Evolutionary conservation across 208 protist genomes (phyloP), one percentile per base, ranked within the genome.

Genomic region (Trypanosoma theileri): DNA sequence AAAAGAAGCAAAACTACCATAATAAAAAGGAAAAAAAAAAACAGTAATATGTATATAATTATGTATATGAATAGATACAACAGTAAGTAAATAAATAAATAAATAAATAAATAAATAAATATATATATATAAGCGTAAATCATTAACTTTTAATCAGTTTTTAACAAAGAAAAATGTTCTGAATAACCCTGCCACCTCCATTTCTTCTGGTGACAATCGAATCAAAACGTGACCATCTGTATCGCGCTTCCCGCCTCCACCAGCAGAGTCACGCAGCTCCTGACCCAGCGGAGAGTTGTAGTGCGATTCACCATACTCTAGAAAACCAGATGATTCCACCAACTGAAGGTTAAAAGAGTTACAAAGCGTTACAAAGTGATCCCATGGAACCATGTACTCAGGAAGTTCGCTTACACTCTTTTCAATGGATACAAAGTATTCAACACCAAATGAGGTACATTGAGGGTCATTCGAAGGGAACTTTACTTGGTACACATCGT

Each of bases 351-450:
- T 58, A 66, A 85, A 69, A 16, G 66, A 51, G 0, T 35, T 63
- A 51, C 82, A 88, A 26, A 93, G 41, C 10, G 59, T 24, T 24
- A 85, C 72, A 73, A 94, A 87, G 6, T 60, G 26, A 8, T 60
- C 22, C 88, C 88, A 94, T 35, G 85, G 88, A 14, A 94, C 83
- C 14, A 94, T 58, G 55, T 84, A 94, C 77, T 94, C 88, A 3
- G 79, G 69, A 69, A 89, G 61, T 45, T 81, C 76, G 53, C 63
- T 79, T 57, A 94, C 88, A 21, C 75, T 84, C 16, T 80, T 65
- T 62, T 94, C 85, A 48, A 94, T 73, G 14, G 81, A 84, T 31
- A 85, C 55, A 41, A 62, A 75, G 73, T 94, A 94, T 42, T 82
- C 44, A 4, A 88, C 41, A 3, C 88, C 88, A 67, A 88, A 93